These are phyloP conservation scores for Trichaptum fuscoviolaceum DNA, from an alignment of 768 basidiomycete genomes.

Conservation along the genomic window DNA sequence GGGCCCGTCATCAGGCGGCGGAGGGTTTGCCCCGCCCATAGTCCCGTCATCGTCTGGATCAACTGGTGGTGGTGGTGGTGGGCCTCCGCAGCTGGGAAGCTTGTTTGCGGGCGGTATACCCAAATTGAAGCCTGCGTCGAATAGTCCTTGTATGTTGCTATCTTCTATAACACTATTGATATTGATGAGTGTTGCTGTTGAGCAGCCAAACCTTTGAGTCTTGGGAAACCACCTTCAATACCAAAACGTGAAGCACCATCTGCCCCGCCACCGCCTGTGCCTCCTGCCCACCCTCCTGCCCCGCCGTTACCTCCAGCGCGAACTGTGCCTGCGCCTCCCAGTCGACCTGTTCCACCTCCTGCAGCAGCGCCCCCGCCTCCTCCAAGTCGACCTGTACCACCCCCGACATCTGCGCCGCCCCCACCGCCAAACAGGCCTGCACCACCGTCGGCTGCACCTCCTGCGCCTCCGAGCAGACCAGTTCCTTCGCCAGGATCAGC, in stretches of 20 bases:
- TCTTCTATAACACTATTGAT: slow-evolving; percentile 3
- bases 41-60: slow-evolving; percentile 23
- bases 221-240: slow-evolving; percentile 64
- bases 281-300: slow-evolving; percentile 22
- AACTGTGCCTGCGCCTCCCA: slow-evolving; percentile 7
- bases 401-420: slow-evolving; percentile 33
- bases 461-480: slow-evolving; percentile 15
- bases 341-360: slow-evolving; percentile 22
- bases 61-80: slow-evolving; percentile 35
- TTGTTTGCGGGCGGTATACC: slow-evolving; percentile 92
- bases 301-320: slow-evolving; percentile 8
- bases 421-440: slow-evolving; percentile 20
- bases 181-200: background rate
- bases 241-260: slow-evolving; percentile 44
- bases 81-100: slow-evolving; percentile 75
- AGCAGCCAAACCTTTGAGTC: slow-evolving; percentile 53
- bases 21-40: slow-evolving; percentile 22
- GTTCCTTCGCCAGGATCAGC: slow-evolving; percentile 13
- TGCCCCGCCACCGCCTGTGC: slow-evolving; percentile 21
- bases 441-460: slow-evolving; percentile 18
- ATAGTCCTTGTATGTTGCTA: slow-evolving; percentile 42
- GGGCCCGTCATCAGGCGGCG: slow-evolving; percentile 22
- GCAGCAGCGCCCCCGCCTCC: slow-evolving; percentile 34
- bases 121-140: slow-evolving; percentile 78
- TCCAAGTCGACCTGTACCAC: slow-evolving; percentile 33